Percentiles rank a stretch among this genome's conserved stretches.
These are phyloP conservation scores for Sporothrix phasma DNA, from an alignment of 2,329 filamentous ascomycete species.

Conservation along the genomic window DNA sequence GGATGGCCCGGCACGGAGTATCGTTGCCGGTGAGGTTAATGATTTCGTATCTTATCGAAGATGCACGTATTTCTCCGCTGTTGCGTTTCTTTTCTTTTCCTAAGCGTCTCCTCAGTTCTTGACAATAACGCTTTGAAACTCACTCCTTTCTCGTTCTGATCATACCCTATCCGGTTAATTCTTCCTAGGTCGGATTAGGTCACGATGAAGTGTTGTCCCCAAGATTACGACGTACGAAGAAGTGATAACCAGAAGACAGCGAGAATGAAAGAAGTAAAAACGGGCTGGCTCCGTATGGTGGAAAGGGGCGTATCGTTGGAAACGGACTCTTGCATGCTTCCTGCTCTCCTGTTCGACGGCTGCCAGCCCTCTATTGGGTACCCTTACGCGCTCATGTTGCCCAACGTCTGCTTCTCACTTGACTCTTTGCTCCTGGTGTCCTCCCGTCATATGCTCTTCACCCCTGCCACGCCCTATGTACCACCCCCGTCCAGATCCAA, in stretches of 20 bases:
- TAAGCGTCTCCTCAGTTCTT: neutral
- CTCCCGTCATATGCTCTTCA: neutral
- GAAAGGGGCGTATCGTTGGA: neutral
- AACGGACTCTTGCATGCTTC: neutral
- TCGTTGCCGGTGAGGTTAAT: neutral
- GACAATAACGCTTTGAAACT: neutral
- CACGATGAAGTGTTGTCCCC: neutral
- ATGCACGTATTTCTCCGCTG: too few relatives aligned
- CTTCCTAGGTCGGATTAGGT: neutral
- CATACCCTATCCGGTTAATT: constrained; percentile 6
- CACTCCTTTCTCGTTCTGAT: neutral
- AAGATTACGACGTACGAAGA: neutral
- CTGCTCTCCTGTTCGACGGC: neutral
- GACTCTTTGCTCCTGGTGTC: neutral
- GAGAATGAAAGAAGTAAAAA: neutral
- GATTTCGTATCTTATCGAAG: neutral
- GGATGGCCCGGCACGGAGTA: neutral
- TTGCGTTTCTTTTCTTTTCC: neutral
- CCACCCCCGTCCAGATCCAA: neutral
- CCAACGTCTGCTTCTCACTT: neutral
- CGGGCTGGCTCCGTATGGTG: neutral
- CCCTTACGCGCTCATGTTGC: neutral
- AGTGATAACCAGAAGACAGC: neutral
- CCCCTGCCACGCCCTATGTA: neutral
- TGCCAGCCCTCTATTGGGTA: neutral